Evolutionary conservation across 2,329 filamentous ascomycete genomes (phyloP), one percentile per base, ranked within the genome.

Genomic region (Fusarium nelsonii): DNA sequence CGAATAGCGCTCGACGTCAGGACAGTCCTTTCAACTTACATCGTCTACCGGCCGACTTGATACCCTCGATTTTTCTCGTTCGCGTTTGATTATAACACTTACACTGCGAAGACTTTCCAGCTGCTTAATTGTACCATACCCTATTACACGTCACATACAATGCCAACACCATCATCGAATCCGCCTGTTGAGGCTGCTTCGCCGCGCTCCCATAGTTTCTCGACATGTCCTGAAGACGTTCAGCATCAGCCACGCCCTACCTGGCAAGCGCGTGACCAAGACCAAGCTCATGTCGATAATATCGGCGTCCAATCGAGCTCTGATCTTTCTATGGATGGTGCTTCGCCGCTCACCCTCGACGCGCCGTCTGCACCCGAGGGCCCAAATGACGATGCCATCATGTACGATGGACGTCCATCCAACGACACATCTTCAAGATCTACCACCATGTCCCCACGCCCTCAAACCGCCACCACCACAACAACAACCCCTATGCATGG

Each of bases 121-220:
- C 23, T n/a, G 28, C 39, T 18, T 58, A 70, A 70, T 70, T 68
- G 41, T 50, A 45, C 50, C 41, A 36, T 37, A 52, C 55, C 23
- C 33, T 40, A 28, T 55, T n/a, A 54, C 51, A 61, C 61, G 43
- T 63, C 63, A 45, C 51, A 49, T 48, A 80, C 58, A 68, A 84
- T 84, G 82, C 82, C 82, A 65, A 84, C 82, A 26, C 82, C 82
- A 59, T 83, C 82, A 16, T 79, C 80, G 54, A 81, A 81, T 70
- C 78, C 77, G 62, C 78, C 79, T 46, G 76, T 80, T 44, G 76
- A 79, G 65, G 77, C 77, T 33, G 73, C 77, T 39, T 79, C 80
- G 45, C 78, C 80, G 44, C 77, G 76, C 58, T 76, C 78, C 6
- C 76, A 79, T 58, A 75, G 73, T 57, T 81, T 82, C 68, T 80